Evolutionary conservation across 176 grass and related monocot genomes (phyloP).

Genomic region (Musa schizocarpa): DNA sequence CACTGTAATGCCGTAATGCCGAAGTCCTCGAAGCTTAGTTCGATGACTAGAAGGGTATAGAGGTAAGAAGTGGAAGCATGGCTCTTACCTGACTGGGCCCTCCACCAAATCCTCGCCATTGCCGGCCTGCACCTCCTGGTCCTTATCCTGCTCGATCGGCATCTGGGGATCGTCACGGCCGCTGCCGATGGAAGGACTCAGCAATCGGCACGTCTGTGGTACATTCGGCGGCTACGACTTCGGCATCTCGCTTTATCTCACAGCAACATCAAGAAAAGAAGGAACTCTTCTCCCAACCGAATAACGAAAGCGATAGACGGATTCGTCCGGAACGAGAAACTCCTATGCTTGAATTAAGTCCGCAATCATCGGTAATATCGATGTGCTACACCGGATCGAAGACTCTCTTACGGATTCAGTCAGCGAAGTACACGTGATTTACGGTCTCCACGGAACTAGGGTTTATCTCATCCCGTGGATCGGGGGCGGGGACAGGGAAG

Average conservation of each 20-base stretch:
- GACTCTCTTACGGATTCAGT: neutral
- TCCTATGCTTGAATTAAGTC: neutral
- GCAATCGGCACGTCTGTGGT: too few species aligned
- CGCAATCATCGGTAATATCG: neutral
- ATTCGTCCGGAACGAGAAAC: neutral
- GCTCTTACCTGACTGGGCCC: conserved; percentile 5
- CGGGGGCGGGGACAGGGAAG: neutral
- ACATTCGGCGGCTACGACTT: too few species aligned
- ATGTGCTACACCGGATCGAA: neutral
- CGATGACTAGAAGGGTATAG: neutral
- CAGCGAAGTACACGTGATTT: neutral
- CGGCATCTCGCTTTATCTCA: neutral
- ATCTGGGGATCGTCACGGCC: neutral
- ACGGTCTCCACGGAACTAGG: neutral
- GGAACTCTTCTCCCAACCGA: neutral
- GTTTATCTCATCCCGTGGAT: neutral
- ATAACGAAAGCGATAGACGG: neutral
- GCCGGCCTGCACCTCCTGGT: neutral
- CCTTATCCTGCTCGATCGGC: conserved; percentile 3
- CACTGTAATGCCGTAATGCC: neutral
- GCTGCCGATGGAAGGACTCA: neutral
- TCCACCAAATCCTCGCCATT: conserved; percentile 13
- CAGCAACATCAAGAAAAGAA: neutral
- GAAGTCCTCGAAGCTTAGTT: neutral
- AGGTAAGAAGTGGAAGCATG: neutral